Percentiles rank a stretch among this genome's conserved stretches.
Evolutionary conservation across 306 rosid species (phyloP).

Genomic region (Cucumis melo): DNA sequence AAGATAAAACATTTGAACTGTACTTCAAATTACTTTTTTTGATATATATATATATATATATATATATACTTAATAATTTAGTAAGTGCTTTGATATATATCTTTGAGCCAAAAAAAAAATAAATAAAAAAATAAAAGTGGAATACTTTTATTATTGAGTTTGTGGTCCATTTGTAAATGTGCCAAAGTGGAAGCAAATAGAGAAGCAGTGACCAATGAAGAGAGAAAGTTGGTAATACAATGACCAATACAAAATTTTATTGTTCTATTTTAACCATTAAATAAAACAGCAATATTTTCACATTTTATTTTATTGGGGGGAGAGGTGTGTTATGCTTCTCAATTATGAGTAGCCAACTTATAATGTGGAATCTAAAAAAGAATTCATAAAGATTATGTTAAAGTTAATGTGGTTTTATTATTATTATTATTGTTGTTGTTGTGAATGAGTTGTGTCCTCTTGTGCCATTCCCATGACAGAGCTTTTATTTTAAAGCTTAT

Average conservation of each 20-base stretch:
- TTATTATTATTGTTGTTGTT: neutral
- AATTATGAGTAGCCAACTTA: neutral
- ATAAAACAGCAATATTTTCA: neutral
- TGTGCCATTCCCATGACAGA: constrained; percentile 1
- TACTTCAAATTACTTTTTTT: no score
- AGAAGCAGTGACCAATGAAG: neutral
- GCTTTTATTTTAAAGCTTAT: neutral
- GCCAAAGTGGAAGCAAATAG: constrained; percentile 2
- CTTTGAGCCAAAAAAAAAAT: neutral
- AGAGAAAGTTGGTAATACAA: neutral
- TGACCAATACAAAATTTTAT: neutral
- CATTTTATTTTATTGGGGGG: neutral
- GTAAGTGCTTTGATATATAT: neutral
- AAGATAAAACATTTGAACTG: no score
- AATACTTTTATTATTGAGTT: neutral
- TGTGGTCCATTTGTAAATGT: neutral
- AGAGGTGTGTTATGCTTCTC: no score
- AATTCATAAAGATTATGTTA: neutral
- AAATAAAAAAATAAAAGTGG: neutral
- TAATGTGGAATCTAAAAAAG: constrained; percentile 2
- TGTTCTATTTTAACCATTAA: neutral
- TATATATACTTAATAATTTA: neutral
- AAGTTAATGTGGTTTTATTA: neutral
- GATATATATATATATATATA: neutral
- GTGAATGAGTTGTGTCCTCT: constrained; percentile 7